A percentile compares a stretch with the other conserved stretches of the same genome.
phyloP scores from a whole-genome alignment of 306 rosid species.

The Sicyos baderoa region DNA sequence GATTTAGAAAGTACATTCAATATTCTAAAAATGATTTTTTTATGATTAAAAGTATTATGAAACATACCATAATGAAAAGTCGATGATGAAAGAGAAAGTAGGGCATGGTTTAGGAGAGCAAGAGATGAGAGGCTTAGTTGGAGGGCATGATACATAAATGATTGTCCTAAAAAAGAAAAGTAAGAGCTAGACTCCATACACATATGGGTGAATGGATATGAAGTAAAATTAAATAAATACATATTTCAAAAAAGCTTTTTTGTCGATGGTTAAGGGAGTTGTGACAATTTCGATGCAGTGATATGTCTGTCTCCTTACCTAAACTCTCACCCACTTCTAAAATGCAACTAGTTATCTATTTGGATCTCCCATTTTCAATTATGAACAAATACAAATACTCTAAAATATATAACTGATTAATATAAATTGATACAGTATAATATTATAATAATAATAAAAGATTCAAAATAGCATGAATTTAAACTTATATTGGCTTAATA shows the following conservation, averaged over 20 bases:
- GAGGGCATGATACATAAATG: slow-evolving; percentile 35
- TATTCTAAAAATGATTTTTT: too few species aligned
- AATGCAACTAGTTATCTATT: neutral
- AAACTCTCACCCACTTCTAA: neutral
- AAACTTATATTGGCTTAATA: neutral
- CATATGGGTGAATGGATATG: slow-evolving; percentile 9
- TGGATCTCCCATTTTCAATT: slow-evolving; percentile 23
- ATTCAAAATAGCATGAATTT: too few species aligned
- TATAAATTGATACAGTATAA: neutral
- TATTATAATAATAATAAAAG: too few species aligned
- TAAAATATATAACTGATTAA: neutral
- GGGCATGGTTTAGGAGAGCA: neutral
- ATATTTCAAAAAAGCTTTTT: neutral
- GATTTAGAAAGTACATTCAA: too few species aligned
- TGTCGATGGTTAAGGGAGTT: slow-evolving; percentile 2
- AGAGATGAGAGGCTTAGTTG: slow-evolving; percentile 27
- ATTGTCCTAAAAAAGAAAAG: slow-evolving; percentile 28
- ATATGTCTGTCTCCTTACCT: slow-evolving; percentile 8
- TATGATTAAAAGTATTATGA: too few species aligned
- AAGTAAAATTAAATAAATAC: neutral
- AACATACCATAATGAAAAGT: neutral
- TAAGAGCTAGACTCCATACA: neutral
- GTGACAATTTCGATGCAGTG: neutral
- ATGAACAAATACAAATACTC: neutral
- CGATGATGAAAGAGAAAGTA: neutral